Conservation (phyloP, 2,329 filamentous ascomycete genomes). For the Ophidiomyces ophidiicola region DNA sequence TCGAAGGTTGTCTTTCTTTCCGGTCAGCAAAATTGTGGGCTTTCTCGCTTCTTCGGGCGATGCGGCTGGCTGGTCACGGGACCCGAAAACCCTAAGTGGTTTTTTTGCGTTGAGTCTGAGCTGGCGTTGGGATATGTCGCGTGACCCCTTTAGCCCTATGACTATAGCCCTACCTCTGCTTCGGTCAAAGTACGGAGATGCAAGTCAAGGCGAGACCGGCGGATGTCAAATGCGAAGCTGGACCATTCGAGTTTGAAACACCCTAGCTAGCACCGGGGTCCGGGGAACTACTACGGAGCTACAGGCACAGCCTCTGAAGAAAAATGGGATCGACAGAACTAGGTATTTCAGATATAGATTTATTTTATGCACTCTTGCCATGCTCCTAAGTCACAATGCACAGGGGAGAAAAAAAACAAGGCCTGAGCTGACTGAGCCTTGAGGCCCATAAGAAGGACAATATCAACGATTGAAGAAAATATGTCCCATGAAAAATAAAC, state of each 20-base stretch:
- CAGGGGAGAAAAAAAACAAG: not conserved
- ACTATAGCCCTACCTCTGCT: too few species aligned
- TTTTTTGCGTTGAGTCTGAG: too few species aligned
- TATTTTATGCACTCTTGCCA: constrained; percentile 4
- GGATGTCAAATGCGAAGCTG: too few species aligned
- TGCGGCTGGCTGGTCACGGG: constrained; percentile 6
- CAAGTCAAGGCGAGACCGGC: too few species aligned
- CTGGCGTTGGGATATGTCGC: not conserved
- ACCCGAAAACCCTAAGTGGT: constrained; percentile 33
- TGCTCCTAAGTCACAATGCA: constrained; percentile 6
- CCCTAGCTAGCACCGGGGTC: too few species aligned
- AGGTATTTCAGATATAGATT: not conserved
- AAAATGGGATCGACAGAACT: too few species aligned
- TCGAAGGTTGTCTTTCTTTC: constrained; percentile 1
- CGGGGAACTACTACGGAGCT: too few species aligned
- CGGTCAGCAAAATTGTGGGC: constrained; percentile 24
- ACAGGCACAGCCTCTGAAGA: too few species aligned
- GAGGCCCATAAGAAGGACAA: not conserved
- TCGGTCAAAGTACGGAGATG: too few species aligned
- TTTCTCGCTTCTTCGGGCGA: constrained; percentile 32
- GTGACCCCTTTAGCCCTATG: too few species aligned
- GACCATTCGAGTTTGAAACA: too few species aligned
- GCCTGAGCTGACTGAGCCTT: not conserved
- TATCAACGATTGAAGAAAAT: not conserved
- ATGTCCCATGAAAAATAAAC: constrained; percentile 1